Base-by-base conservation (phyloP, 192 early-diverging fungal species). In the Podila horticola region DNA sequence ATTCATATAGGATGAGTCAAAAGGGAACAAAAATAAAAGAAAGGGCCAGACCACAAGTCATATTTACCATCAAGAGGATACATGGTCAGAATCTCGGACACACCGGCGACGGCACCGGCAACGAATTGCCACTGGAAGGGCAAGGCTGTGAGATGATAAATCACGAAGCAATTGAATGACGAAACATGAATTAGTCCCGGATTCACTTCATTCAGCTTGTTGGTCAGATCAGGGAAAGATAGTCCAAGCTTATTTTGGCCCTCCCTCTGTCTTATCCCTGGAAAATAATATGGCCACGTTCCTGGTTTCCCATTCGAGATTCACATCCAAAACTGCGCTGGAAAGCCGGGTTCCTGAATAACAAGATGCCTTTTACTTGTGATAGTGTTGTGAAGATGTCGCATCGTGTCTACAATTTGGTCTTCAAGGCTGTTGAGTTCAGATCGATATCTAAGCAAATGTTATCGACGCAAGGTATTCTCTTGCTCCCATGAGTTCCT, bases 21-120 rank as follows among this genome's bases (percentile, higher is more conserved):
- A 7, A 58, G 4, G n/a, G n/a, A n/a, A n/a, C n/a, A 67, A 58
- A 11, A 69, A 41, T n/a, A n/a, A n/a, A 38, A 34, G 28, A 22
- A 22, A 26, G 58, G 33, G 4, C 57, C 17, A 60, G 34, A 17
- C 50, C 10, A 17, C 26, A 29, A 55, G 59, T 20, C 24, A 15
- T 59, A 24, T 31, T 48, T 36, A 71, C 66, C 68, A 79, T 97
- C 96, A 62, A 98, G 86, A 19, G 97, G 97, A 84, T 96, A 97
- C 93, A 97, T 96, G 59, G 92, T 90, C 74, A 95, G 86, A 74
- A 99, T 97, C 85, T 99, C 97, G n/a, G 94, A 92, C 55, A 93
- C 88, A 36, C 94, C 94, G 19, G 94, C 94, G 59, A 95, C 89
- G 66, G 92, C 94, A 67, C 89, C 93, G 66, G 93, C 91, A 1